Conservation (phyloP, 768 basidiomycete genomes). For the Phanerochaete carnosa region DNA sequence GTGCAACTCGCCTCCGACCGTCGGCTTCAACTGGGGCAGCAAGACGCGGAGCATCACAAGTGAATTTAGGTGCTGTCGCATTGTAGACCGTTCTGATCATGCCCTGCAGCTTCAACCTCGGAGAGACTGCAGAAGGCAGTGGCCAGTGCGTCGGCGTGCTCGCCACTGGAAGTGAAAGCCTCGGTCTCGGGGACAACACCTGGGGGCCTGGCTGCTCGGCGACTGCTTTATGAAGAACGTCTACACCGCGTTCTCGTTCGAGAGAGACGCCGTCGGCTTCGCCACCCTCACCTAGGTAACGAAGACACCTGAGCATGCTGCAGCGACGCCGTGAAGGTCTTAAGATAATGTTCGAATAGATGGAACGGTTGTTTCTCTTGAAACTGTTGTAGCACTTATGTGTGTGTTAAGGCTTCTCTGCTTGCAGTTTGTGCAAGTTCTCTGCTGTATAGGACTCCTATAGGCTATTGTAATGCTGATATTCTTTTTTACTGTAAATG, state of each 20-base stretch:
- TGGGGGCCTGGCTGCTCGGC: constrained; percentile 32
- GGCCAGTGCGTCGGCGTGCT: constrained; percentile 27
- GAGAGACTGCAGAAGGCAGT: constrained; percentile 10
- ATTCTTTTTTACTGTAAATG: background rate
- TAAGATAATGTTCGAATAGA: no score
- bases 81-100: background rate
- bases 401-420: background rate
- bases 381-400: background rate
- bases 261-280: no score
- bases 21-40: constrained; percentile 27
- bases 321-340: background rate
- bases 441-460: no score
- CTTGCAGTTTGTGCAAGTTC: no score
- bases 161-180: constrained; percentile 25
- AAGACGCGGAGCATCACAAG: constrained; percentile 30
- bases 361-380: background rate
- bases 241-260: no score
- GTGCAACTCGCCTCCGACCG: constrained; percentile 20
- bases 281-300: constrained; percentile 18
- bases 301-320: background rate
- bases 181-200: constrained; percentile 26
- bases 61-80: background rate
- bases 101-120: constrained; percentile 22
- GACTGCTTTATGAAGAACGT: no score
- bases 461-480: no score